Conservation (phyloP, 306 rosid species). For the Pueraria montana region DNA sequence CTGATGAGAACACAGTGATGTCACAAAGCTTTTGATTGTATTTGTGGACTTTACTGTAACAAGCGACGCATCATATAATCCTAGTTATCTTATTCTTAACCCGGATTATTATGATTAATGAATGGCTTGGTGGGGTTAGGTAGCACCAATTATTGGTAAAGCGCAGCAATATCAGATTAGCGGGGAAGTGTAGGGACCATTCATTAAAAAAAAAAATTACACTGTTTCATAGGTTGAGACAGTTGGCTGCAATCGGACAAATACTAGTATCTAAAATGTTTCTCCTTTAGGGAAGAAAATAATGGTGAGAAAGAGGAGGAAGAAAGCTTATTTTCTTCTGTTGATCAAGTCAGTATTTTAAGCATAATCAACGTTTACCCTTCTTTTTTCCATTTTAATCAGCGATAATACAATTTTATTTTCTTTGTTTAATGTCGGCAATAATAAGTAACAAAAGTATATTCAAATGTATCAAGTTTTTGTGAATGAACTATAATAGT, state of each 20-base stretch:
- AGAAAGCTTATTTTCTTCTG: constrained; percentile 13
- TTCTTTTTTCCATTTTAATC: background rate
- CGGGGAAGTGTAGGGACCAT: constrained; percentile 53
- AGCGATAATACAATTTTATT: background rate
- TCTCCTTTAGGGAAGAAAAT: background rate
- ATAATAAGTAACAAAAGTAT: background rate
- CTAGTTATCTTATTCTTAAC: background rate
- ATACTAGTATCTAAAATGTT: constrained; percentile 24
- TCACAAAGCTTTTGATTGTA: constrained; percentile 4
- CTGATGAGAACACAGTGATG: constrained; percentile 26
- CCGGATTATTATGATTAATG: background rate
- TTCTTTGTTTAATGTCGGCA: background rate
- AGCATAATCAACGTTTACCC: too few relatives aligned
- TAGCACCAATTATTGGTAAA: constrained; percentile 55
- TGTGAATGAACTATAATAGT: background rate
- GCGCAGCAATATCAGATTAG: constrained; percentile 51
- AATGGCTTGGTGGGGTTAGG: constrained; percentile 47
- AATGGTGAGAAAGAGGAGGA: background rate
- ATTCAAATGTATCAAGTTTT: background rate
- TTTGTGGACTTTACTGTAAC: background rate
- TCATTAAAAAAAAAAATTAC: constrained; percentile 12
- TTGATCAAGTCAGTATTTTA: constrained; percentile 5
- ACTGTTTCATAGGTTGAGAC: constrained; percentile 64
- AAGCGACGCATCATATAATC: background rate
- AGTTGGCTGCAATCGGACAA: constrained; percentile 54